These are phyloP conservation scores for Colletotrichum noveboracense DNA, from an alignment of 2,329 filamentous ascomycete genomes.

Conservation along the genomic window DNA sequence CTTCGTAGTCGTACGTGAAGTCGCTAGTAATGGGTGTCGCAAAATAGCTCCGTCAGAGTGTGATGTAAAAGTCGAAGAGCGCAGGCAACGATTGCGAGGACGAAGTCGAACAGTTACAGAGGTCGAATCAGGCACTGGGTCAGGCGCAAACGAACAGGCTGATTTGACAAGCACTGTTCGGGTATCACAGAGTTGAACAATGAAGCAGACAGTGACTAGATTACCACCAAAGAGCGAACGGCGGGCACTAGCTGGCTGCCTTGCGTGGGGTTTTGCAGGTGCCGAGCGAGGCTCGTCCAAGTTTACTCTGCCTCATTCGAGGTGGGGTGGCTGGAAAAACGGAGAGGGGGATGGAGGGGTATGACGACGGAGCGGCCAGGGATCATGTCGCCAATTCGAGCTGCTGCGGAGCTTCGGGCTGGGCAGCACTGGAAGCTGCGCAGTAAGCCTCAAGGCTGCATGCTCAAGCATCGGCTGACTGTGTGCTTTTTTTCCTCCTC, in stretches of 20 bases:
- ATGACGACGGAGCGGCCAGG: conserved; percentile 11
- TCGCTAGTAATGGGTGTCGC: neutral
- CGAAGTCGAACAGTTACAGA: neutral
- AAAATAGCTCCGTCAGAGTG: neutral
- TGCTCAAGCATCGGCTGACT: neutral
- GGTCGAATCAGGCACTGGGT: neutral
- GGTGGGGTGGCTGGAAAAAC: conserved; percentile 1
- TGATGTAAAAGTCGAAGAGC: neutral
- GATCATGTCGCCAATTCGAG: neutral
- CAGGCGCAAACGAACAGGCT: neutral
- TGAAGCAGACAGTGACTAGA: neutral
- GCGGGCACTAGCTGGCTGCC: neutral
- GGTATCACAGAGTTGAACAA: neutral
- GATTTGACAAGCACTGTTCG: neutral
- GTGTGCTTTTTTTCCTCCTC: neutral
- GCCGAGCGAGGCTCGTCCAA: neutral
- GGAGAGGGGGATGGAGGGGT: conserved; percentile 1
- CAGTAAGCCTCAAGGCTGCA: neutral
- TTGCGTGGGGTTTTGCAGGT: neutral
- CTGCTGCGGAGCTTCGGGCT: neutral
- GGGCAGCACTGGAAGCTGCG: neutral
- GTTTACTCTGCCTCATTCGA: neutral
- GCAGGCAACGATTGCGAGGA: neutral
- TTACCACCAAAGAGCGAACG: neutral
- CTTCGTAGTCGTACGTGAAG: neutral